These are phyloP conservation scores for Microdochium trichocladiopsis DNA, from an alignment of 2,329 filamentous ascomycete species.

Conservation along the genomic window DNA sequence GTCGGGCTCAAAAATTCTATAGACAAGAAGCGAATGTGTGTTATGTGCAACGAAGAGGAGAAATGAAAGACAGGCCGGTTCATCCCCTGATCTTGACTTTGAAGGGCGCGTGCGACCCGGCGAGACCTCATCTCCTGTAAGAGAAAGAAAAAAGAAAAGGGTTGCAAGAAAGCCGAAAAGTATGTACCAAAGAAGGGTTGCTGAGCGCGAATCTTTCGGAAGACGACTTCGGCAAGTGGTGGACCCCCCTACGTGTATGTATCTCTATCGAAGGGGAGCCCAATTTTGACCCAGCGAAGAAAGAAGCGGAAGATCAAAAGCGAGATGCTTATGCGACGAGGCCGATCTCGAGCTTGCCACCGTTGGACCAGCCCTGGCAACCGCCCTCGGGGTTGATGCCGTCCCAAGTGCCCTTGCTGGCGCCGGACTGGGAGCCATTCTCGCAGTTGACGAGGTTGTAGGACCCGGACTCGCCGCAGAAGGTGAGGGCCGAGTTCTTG, in stretches of 20 bases:
- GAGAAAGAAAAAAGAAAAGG: background rate
- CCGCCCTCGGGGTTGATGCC: conserved; percentile 17
- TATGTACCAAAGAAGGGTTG: background rate
- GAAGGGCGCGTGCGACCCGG: too few relatives aligned
- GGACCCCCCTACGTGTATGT: too few relatives aligned
- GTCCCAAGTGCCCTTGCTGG: conserved; percentile 10
- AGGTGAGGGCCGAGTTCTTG: conserved; percentile 16
- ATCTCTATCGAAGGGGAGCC: too few relatives aligned
- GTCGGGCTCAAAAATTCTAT: too few relatives aligned
- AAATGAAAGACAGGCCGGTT: background rate
- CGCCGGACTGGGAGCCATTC: conserved; percentile 14
- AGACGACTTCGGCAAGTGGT: background rate
- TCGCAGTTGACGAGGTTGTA: conserved; percentile 30
- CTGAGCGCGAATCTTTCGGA: background rate
- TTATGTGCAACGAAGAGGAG: background rate
- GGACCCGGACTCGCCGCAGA: conserved; percentile 22
- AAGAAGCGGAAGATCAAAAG: too few relatives aligned
- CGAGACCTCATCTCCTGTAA: too few relatives aligned
- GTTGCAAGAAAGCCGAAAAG: too few relatives aligned
- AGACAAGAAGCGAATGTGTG: too few relatives aligned
- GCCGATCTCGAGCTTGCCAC: conserved; percentile 7
- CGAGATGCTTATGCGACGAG: background rate
- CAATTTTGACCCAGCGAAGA: too few relatives aligned
- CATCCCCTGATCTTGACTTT: too few relatives aligned
- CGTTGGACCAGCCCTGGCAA: conserved; percentile 18